Evolutionary conservation across 257 asterid species (phyloP).

Genomic region (Solanum gracilifrons): DNA sequence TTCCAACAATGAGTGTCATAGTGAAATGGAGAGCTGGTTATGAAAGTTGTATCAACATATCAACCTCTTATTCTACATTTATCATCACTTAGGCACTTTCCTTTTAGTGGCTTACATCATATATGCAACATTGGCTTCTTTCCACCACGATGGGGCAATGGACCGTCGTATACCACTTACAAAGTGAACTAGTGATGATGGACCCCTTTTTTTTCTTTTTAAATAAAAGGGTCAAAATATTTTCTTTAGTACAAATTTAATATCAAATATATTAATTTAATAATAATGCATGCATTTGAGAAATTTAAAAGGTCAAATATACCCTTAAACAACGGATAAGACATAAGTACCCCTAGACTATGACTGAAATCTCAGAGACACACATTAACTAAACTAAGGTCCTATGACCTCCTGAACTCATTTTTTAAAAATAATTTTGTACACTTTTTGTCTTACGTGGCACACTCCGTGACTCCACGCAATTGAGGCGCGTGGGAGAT

Average conservation of each 20-base stretch:
- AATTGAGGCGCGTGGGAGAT: too few species aligned
- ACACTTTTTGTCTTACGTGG: too few species aligned
- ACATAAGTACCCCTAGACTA: too few species aligned
- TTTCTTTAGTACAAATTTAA: neutral
- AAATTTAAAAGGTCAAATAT: neutral
- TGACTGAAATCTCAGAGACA: too few species aligned
- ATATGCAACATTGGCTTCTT: conserved; percentile 16
- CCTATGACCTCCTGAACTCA: too few species aligned
- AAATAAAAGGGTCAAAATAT: neutral
- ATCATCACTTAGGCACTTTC: conserved; percentile 1
- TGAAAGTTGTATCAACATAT: conserved; percentile 59
- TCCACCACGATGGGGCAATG: neutral
- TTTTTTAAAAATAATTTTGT: too few species aligned
- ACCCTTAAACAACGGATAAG: too few species aligned
- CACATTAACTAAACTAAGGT: too few species aligned
- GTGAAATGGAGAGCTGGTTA: conserved; percentile 39
- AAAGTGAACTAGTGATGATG: neutral
- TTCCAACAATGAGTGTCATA: neutral
- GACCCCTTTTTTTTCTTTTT: neutral
- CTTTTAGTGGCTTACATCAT: conserved; percentile 43
- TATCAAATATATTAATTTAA: neutral
- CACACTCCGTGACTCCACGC: too few species aligned
- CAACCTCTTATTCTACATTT: conserved; percentile 38
- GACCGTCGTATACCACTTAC: neutral
- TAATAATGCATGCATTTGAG: neutral